Base-by-base conservation (phyloP, 257 asterid species). In the Primulina huaijiensis region DNA sequence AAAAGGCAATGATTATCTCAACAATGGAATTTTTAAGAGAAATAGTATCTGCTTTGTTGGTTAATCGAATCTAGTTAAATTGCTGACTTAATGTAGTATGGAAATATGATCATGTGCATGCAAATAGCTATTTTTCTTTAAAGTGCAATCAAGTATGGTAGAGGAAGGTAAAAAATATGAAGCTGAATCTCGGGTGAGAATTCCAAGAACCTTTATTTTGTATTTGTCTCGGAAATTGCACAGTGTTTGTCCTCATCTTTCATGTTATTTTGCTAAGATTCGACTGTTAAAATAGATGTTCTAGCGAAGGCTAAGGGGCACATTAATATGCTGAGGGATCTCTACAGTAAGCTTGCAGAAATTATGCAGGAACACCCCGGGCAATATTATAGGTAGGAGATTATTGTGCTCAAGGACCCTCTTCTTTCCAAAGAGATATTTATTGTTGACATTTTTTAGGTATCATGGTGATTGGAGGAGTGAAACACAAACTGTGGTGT, bases 391-490 rank as follows among this genome's bases (percentile, higher is more conserved):
- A 81, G 99, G 99, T 90, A 69, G 60, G 70, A 40, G 25, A 52
- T 19, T 7, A 30, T 68, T 67, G 60, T 37, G 53, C 67, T 66
- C 56, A 53, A 6, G 60, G 53, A 21, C 19, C 67, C 19, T 7
- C 63, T 29, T 50, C 6, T 61, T 50, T 70, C 27, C 11, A 7
- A 23, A 53, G 46, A 74, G 62, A 70, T 21, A 60, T 67, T 50
- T 14, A 7, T 63, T 30, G 38, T 62, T 35, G 72, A 67, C 71
- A 58, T 60, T 68, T 59, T 68, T 66, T 72, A 83, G 99, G 85
- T 89, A 83, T 77, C 96, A 94, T 50, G 92, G 90, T 62, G 97
- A 91, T 83, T 91, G 97, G 97, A 87, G 83, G 83, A 85, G 83
- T 65, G 97, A 94, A 82, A 82, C 96, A 0, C 97, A 94, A 78